These are phyloP conservation scores for Vitis cinerea DNA, from an alignment of 164 flowering plant genomes.

Conservation along the genomic window DNA sequence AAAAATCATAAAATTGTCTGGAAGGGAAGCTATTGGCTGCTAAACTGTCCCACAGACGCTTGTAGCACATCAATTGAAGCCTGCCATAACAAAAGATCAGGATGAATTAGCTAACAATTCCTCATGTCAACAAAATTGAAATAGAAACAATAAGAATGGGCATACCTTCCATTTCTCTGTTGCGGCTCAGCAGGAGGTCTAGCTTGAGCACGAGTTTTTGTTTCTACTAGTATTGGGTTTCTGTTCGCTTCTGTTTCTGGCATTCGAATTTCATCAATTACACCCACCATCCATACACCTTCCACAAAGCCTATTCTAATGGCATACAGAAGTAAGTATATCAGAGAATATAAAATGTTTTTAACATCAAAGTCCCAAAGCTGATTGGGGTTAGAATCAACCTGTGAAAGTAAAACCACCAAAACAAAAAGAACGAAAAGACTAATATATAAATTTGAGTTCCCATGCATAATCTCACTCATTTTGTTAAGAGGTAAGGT, in stretches of 20 bases:
- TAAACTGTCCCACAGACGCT: constrained; percentile 73
- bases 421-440: background rate
- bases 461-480: background rate
- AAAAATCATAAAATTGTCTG: constrained; percentile 47
- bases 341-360: background rate
- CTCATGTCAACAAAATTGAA: background rate
- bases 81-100: constrained; percentile 35
- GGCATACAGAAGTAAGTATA: constrained; percentile 1
- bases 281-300: constrained; percentile 81
- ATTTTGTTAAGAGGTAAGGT: background rate
- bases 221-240: constrained; percentile 59
- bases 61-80: constrained; percentile 93
- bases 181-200: constrained; percentile 77
- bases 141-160: background rate
- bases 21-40: constrained; percentile 52
- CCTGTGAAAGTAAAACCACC: background rate
- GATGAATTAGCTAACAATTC: background rate
- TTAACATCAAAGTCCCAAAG: background rate
- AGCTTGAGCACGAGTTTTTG: constrained; percentile 68
- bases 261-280: constrained; percentile 81
- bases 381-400: background rate
- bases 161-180: constrained; percentile 80
- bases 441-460: background rate
- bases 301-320: constrained; percentile 60
- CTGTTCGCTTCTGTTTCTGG: constrained; percentile 27